phyloP scores from a whole-genome alignment of 495 filamentous ascomycete genomes.

The Chlorociboria aeruginascens region DNA sequence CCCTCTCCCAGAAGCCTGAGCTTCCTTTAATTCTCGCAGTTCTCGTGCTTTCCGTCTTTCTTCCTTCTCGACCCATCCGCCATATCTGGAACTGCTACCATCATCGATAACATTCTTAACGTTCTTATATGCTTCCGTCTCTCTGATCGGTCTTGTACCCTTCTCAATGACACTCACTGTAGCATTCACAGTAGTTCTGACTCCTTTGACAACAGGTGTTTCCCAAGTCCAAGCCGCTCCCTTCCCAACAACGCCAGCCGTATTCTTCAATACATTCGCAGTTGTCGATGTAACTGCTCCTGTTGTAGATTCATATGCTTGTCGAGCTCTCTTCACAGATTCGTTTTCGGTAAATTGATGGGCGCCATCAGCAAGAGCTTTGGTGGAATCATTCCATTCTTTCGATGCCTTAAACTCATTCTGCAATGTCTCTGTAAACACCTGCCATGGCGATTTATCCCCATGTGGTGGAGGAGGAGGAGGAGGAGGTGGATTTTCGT shows the following conservation, averaged over 20 bases:
- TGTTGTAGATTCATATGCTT: slow-evolving; percentile 74
- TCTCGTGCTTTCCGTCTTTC: slow-evolving; percentile 72
- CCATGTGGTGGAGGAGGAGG: slow-evolving; percentile 90
- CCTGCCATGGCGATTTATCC: slow-evolving; percentile 95
- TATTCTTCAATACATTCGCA: slow-evolving; percentile 67
- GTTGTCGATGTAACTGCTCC: slow-evolving; percentile 62
- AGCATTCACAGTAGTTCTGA: slow-evolving; percentile 72
- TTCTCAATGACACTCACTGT: slow-evolving; percentile 84
- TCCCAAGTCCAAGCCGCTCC: slow-evolving; percentile 96
- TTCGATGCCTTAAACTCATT: slow-evolving; percentile 92
- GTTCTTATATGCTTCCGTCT: slow-evolving; percentile 87
- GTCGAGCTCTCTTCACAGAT: slow-evolving; percentile 71
- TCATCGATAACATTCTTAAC: slow-evolving; percentile 97
- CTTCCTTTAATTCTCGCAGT: slow-evolving; percentile 54
- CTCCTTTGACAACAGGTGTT: slow-evolving; percentile 79
- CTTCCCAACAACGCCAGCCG: slow-evolving; percentile 75
- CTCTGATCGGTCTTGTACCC: slow-evolving; percentile 81
- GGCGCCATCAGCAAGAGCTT: slow-evolving; percentile 76
- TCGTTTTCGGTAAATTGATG: slow-evolving; percentile 92
- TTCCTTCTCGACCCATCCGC: slow-evolving; percentile 92
- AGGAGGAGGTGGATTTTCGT: slow-evolving; percentile 50
- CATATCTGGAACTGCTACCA: slow-evolving; percentile 89
- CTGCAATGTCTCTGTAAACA: slow-evolving; percentile 91
- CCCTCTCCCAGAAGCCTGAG: slow-evolving; percentile 31
- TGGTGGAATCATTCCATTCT: slow-evolving; percentile 98